Percentiles rank a stretch among this genome's conserved stretches.
Evolutionary conservation across 2,329 filamentous ascomycete species (phyloP).

Genomic region (Xylaria digitata): DNA sequence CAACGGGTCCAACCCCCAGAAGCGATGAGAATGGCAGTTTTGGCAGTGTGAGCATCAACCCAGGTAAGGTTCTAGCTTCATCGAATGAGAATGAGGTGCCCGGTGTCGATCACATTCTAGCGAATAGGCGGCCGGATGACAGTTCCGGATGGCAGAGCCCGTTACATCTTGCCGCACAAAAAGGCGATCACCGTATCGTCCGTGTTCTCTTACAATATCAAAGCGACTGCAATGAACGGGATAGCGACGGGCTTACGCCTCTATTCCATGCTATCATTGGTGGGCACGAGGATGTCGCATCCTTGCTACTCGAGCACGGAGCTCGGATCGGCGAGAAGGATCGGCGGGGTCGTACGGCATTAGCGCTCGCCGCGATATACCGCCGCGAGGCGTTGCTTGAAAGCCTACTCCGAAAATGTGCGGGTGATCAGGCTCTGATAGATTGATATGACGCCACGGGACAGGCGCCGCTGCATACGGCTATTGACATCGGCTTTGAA

Average conservation of each 20-base stretch:
- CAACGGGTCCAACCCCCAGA: no score
- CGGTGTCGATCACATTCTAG: no score
- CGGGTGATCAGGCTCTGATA: background rate
- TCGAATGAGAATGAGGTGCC: no score
- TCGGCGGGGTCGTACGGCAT: conserved; percentile 7
- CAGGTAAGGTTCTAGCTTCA: no score
- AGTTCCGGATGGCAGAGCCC: conserved; percentile 23
- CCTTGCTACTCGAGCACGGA: conserved; percentile 4
- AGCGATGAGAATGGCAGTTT: no score
- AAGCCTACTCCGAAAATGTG: conserved; percentile 1
- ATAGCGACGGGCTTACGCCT: conserved; percentile 20
- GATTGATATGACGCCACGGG: conserved; percentile 9
- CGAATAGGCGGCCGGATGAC: no score
- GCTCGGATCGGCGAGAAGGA: conserved; percentile 1
- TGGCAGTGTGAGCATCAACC: no score
- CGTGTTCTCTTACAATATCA: conserved; percentile 1
- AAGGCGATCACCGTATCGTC: conserved; percentile 1
- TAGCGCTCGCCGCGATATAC: background rate
- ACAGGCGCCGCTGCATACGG: conserved; percentile 14
- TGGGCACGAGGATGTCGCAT: background rate
- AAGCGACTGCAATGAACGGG: conserved; percentile 17
- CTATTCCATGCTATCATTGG: background rate
- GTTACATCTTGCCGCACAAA: conserved; percentile 12
- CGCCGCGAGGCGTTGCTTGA: conserved; percentile 6
- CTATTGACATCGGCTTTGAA: conserved; percentile 19